Conservation (phyloP, 805 yeast species). For the Kuraishia floccosa region DNA sequence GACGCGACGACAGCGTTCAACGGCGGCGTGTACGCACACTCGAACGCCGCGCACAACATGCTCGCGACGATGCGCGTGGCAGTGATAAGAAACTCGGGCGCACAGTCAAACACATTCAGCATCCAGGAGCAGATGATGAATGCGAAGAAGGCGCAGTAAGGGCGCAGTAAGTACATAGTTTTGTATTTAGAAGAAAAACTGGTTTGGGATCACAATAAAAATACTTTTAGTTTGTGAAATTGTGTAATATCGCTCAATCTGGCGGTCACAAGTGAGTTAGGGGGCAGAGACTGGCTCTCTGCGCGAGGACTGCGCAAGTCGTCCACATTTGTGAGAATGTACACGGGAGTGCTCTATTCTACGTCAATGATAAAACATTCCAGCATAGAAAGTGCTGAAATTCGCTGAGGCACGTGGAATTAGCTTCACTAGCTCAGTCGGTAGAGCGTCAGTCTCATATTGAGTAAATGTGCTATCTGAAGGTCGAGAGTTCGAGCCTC, state of each 20-base stretch:
- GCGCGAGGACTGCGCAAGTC: no score
- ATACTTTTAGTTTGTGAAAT: not conserved
- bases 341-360: no score
- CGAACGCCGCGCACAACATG: constrained; percentile 86
- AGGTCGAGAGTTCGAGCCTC: constrained; percentile 11
- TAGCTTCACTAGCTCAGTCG: constrained; percentile 9
- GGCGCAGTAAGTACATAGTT: no score
- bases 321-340: no score
- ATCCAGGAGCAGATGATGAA: constrained; percentile 22
- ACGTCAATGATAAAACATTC: no score
- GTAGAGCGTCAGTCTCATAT: constrained; percentile 10
- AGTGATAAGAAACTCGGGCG: constrained; percentile 58
- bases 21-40: constrained; percentile 90
- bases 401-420: no score
- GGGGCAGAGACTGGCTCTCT: no score
- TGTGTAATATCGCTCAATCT: no score
- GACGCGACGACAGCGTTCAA: constrained; percentile 92
- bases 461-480: constrained; percentile 6
- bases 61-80: constrained; percentile 83
- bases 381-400: no score
- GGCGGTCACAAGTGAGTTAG: no score
- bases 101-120: constrained; percentile 40
- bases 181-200: not conserved
- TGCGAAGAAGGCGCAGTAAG: constrained; percentile 2
- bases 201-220: not conserved